Evolutionary conservation across 306 rosid genomes (phyloP).

Genomic region (Vigna reflexopilosa): DNA sequence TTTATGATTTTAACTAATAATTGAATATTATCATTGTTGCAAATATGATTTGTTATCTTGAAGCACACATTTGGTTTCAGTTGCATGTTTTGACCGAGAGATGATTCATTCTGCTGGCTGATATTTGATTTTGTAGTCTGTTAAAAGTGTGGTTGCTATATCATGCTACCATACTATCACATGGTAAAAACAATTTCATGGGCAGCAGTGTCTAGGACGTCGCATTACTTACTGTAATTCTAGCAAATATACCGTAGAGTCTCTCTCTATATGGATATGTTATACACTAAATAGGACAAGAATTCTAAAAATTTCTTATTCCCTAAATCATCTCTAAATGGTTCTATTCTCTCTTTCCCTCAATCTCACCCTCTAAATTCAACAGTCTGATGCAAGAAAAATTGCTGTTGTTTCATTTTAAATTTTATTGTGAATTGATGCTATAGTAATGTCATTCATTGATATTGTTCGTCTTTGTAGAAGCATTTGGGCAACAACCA

Average conservation of each 20-base stretch:
- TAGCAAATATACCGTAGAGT: neutral
- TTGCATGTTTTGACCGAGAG: neutral
- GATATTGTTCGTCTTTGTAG: conserved; percentile 47
- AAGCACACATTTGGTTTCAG: conserved; percentile 28
- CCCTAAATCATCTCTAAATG: neutral
- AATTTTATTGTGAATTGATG: conserved; percentile 5
- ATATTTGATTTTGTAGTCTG: neutral
- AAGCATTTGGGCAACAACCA: conserved; percentile 72
- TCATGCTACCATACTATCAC: neutral
- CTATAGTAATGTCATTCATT: neutral
- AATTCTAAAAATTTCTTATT: too few relatives aligned
- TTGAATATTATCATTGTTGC: neutral
- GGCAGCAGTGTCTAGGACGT: neutral
- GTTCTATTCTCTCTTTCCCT: too few relatives aligned
- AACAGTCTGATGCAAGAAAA: neutral
- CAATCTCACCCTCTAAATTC: neutral
- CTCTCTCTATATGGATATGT: neutral
- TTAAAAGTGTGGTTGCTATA: neutral
- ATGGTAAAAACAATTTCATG: neutral
- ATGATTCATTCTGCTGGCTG: conserved; percentile 1
- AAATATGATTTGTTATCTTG: neutral
- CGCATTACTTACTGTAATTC: neutral
- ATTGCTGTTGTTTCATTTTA: neutral
- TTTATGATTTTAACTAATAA: neutral
- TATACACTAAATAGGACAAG: neutral